Conservation (phyloP, 78 protist species). For the Protostelium mycophagum region DNA sequence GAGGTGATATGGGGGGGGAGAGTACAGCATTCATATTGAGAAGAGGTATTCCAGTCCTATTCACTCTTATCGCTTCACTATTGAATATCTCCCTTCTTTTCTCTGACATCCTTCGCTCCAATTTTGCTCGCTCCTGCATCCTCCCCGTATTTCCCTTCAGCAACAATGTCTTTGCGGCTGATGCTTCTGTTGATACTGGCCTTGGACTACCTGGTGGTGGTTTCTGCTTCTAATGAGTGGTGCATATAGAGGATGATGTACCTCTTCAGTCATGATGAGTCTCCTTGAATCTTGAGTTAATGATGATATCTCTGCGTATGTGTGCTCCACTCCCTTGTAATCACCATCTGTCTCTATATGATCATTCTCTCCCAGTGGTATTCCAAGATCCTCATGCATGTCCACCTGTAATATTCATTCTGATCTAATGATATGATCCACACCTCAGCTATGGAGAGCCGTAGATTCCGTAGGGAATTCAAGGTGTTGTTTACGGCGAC, state of each 20-base stretch:
- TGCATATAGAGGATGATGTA: no score
- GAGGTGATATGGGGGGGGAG: neutral
- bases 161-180: neutral
- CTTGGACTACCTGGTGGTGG: neutral
- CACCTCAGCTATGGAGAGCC: neutral
- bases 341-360: no score
- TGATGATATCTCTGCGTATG: no score
- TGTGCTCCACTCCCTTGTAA: no score
- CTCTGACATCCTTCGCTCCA: neutral
- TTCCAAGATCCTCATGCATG: no score
- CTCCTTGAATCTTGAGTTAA: no score
- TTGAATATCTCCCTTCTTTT: neutral
- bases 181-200: neutral
- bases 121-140: neutral
- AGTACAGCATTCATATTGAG: neutral
- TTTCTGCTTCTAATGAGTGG: no score
- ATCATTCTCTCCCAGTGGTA: no score
- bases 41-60: neutral
- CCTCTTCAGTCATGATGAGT: no score
- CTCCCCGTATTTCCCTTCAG: neutral
- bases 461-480: neutral
- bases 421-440: no score
- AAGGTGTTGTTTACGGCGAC: neutral
- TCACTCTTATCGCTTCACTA: neutral
- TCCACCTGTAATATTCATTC: no score